Conservation (phyloP, 108 stramenopile species). For the Skeletonema menzelii region DNA sequence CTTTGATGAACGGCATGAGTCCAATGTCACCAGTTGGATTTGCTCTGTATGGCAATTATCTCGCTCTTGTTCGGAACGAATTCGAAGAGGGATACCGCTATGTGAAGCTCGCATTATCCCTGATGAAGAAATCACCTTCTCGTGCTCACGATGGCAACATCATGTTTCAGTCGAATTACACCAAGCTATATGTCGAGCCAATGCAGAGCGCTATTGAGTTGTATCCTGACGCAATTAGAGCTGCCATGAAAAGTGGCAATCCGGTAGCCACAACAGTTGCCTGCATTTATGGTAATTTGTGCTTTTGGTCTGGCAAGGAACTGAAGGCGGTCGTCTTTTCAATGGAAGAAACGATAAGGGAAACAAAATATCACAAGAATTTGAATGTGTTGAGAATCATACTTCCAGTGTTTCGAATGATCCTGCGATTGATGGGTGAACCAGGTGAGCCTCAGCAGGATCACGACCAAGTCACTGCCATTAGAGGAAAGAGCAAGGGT, state of each 20-base stretch:
- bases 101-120: no score
- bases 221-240: neutral
- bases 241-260: constrained; percentile 7
- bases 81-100: neutral
- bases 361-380: neutral
- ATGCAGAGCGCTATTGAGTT: constrained; percentile 12
- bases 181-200: neutral
- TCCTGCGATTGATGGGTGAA: neutral
- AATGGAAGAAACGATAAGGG: neutral
- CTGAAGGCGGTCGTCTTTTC: neutral
- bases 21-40: constrained; percentile 13
- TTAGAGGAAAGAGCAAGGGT: neutral
- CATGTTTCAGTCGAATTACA: neutral
- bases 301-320: constrained; percentile 11
- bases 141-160: neutral
- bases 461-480: neutral
- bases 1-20: constrained; percentile 20
- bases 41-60: constrained; percentile 9
- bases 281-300: neutral
- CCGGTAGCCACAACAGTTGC: neutral
- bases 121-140: neutral
- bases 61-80: neutral
- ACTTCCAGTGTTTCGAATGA: neutral
- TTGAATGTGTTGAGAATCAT: neutral
- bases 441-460: neutral